Evolutionary conservation across 2,329 filamentous ascomycete species (phyloP).

Genomic region (Fusarium sublunatum): DNA sequence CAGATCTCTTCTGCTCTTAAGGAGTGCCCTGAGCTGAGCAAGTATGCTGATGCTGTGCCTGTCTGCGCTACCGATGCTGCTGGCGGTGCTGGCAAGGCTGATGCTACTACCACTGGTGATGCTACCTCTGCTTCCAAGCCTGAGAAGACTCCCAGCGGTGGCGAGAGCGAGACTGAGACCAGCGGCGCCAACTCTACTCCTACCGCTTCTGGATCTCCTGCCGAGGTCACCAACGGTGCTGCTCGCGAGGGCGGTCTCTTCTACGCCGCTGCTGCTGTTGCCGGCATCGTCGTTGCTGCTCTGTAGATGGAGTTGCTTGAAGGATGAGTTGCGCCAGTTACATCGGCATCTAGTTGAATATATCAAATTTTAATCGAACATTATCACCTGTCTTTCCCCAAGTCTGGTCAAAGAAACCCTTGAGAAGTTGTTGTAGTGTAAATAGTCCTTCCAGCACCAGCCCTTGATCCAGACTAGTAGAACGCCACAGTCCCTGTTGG

Average conservation of each 20-base stretch:
- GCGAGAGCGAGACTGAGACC: conserved; percentile 10
- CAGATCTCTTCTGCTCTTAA: conserved; percentile 43
- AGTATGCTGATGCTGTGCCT: conserved; percentile 35
- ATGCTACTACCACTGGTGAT: conserved; percentile 15
- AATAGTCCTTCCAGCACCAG: not conserved
- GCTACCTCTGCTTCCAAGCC: conserved; percentile 19
- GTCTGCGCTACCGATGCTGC: conserved; percentile 39
- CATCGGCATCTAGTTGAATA: conserved; percentile 12
- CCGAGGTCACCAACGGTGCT: conserved; percentile 34
- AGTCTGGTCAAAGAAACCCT: not conserved
- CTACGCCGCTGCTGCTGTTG: conserved; percentile 48
- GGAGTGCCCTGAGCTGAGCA: conserved; percentile 44
- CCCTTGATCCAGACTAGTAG: not conserved
- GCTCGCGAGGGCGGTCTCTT: conserved; percentile 46
- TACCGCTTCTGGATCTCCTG: conserved; percentile 8
- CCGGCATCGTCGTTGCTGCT: conserved; percentile 46
- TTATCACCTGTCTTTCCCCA: conserved; percentile 4
- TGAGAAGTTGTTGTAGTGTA: not conserved
- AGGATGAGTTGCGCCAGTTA: not conserved
- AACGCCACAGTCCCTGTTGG: not conserved
- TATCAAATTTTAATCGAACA: conserved; percentile 25
- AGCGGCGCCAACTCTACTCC: conserved; percentile 8
- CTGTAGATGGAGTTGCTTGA: conserved; percentile 38
- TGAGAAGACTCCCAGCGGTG: conserved; percentile 9
- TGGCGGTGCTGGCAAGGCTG: conserved; percentile 2